Evolutionary conservation across 1,139 yeast genomes (phyloP), one percentile per base, ranked within the genome.

Genomic region (Suhomyces kunorum): DNA sequence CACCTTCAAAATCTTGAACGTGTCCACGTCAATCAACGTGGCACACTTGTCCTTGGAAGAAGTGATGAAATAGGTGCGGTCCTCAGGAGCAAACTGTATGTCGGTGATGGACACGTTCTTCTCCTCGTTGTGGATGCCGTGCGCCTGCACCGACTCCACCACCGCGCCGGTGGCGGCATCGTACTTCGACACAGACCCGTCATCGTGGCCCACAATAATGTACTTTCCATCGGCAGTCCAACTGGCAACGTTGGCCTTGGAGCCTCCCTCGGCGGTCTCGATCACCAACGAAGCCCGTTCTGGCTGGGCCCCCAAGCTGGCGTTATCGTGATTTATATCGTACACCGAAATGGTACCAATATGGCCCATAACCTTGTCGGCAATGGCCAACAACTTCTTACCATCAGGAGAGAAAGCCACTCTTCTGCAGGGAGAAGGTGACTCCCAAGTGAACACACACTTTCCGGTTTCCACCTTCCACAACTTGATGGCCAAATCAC

Each of bases 351-450:
- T 78, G 35, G 89, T 77, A 63, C 98, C 96, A 44, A 74, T 76
- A 62, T 81, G 81, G 38, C 96, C 95, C 96, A 92, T 89, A 53
- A 88, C 95, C 61, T 87, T 89, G 63, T 90, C 98, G 36, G 95
- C 83, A 34, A 92, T 82, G 17, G 87, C 86, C 55, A 90, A 74
- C 43, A 90, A 70, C 59, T 74, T 75, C 46, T 71, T 69, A 50
- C 85, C 84, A 55, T 82, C 82, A 41, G 92, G 88, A 23, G 87
- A 79, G 56, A 92, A 87, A 55, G 88, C 90, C 41, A 89, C 96
- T 63, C 92, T 79, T 72, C 94, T 86, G 39, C 87, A 94, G 24
- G 98, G 95, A 31, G 96, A 83, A 46, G 82, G 81, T 47, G 83
- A 74, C 38, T 76, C 76, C 86, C 92, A 88, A 28, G 86, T 81